Evolutionary conservation across 371 early-diverging fungal genomes (phyloP).

Genomic region (Circinella umbellata): DNA sequence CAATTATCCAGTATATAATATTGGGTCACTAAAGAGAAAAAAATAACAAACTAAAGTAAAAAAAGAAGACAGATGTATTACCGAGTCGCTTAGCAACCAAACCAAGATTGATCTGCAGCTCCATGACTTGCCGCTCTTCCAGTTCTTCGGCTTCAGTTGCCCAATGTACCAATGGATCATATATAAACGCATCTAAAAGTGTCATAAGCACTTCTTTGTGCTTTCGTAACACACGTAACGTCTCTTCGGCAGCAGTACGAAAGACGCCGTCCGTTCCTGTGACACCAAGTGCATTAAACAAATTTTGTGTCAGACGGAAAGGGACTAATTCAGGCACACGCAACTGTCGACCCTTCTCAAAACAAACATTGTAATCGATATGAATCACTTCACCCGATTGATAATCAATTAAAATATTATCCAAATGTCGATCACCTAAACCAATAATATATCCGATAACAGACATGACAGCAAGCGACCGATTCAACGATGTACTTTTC

Average conservation of each 20-base stretch:
- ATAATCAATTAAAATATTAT: constrained; percentile 95
- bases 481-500: constrained; percentile 74
- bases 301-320: constrained; percentile 93
- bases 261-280: constrained; percentile 85
- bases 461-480: constrained; percentile 92
- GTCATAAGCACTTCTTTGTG: constrained; percentile 84
- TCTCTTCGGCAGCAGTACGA: constrained; percentile 72
- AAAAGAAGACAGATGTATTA: constrained; percentile 12
- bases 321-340: constrained; percentile 96
- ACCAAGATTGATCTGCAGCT: constrained; percentile 43
- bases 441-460: constrained; percentile 98
- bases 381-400: constrained; percentile 90
- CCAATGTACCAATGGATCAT: constrained; percentile 88
- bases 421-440: constrained; percentile 98
- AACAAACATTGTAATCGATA: constrained; percentile 98
- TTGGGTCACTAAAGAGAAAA: background rate
- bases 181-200: constrained; percentile 91
- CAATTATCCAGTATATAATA: background rate
- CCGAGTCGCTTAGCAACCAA: constrained; percentile 42
- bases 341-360: constrained; percentile 91
- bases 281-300: constrained; percentile 78
- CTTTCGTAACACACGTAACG: constrained; percentile 76
- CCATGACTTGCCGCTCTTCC: constrained; percentile 43
- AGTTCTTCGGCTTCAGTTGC: constrained; percentile 50
- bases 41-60: background rate